Percentiles rank a stretch among this genome's conserved stretches.
phyloP scores from a whole-genome alignment of 2,329 filamentous ascomycete species.

The Grosmannia serpens region DNA sequence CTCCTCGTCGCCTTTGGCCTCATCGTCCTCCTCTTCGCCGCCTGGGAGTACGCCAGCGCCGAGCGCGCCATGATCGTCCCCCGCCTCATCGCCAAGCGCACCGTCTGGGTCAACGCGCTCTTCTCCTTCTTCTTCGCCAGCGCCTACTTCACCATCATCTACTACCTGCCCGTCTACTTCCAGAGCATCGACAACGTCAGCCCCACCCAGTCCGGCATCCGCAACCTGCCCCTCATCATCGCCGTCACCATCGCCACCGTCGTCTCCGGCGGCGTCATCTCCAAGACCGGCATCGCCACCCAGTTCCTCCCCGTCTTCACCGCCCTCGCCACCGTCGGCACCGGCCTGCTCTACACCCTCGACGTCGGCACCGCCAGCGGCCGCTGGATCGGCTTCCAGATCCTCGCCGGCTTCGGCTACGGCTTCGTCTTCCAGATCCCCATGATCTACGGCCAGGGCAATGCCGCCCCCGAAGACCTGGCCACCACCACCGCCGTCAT shows the following conservation, averaged over 20 bases:
- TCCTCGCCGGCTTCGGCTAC: conserved; percentile 32
- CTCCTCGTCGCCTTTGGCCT: conserved; percentile 20
- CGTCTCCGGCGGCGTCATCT: conserved; percentile 21
- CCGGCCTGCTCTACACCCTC: conserved; percentile 27
- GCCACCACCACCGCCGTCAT: conserved; percentile 27
- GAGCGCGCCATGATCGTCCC: conserved; percentile 38
- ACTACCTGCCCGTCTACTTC: conserved; percentile 41
- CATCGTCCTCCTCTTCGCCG: conserved; percentile 18
- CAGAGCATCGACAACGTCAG: conserved; percentile 31
- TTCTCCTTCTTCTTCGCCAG: conserved; percentile 31
- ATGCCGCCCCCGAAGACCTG: conserved; percentile 22
- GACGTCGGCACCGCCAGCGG: conserved; percentile 19
- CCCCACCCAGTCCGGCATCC: conserved; percentile 25
- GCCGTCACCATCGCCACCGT: conserved; percentile 25
- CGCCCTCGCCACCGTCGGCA: conserved; percentile 23
- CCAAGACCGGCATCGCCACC: conserved; percentile 19
- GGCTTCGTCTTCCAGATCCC: conserved; percentile 34
- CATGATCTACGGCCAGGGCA: conserved; percentile 25
- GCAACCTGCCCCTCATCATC: conserved; percentile 28
- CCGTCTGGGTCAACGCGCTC: conserved; percentile 29
- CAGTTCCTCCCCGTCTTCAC: conserved; percentile 26
- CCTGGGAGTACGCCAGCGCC: conserved; percentile 24
- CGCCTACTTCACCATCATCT: conserved; percentile 29
- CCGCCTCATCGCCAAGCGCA: conserved; percentile 29
- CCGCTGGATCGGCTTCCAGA: conserved; percentile 36